These are phyloP conservation scores for Pseudopithomyces chartarum DNA, from an alignment of 2,329 filamentous ascomycete species.

Conservation along the genomic window DNA sequence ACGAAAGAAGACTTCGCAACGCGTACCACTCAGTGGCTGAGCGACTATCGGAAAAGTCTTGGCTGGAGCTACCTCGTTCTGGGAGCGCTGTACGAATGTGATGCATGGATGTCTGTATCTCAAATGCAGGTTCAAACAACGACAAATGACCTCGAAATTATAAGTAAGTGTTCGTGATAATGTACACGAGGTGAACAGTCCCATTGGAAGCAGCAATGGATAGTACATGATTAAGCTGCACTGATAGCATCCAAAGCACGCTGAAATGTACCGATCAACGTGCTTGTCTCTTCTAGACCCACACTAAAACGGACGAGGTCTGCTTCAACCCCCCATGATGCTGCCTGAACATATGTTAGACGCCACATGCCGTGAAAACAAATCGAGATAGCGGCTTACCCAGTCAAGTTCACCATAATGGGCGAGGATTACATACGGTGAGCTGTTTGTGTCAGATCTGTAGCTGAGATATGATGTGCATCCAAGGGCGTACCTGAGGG, in stretches of 20 bases:
- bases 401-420: constrained; percentile 94
- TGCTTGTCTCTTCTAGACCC: constrained; percentile 77
- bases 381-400: constrained; percentile 53
- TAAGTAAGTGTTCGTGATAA: background rate
- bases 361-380: background rate
- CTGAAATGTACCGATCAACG: constrained; percentile 67
- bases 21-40: background rate
- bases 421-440: constrained; percentile 87
- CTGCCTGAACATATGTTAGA: constrained; percentile 56
- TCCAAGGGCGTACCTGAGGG: constrained; percentile 61
- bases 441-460: constrained; percentile 52
- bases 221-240: background rate
- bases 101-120: too few relatives aligned
- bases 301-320: constrained; percentile 86
- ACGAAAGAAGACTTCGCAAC: background rate
- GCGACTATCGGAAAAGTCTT: background rate
- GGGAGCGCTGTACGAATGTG: too few relatives aligned
- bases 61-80: background rate
- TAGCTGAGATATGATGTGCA: background rate
- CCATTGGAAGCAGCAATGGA: background rate
- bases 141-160: background rate
- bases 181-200: background rate
- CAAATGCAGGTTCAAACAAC: background rate
- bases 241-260: constrained; percentile 68
- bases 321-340: constrained; percentile 77